Evolutionary conservation across 2,329 filamentous ascomycete genomes (phyloP).

Genomic region (Ilyonectria robusta): DNA sequence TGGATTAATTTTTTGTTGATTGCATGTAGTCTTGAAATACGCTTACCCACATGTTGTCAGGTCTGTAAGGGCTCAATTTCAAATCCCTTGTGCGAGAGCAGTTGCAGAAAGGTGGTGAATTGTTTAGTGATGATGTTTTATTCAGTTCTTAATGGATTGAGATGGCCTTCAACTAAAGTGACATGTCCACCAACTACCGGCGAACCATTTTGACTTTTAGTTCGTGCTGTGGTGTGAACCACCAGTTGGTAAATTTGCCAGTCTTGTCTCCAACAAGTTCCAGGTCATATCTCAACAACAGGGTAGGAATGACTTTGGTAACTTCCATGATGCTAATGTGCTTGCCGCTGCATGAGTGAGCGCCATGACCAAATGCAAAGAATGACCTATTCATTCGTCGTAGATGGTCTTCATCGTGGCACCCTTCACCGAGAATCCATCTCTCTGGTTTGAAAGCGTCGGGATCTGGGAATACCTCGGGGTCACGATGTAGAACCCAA

Average conservation of each 20-base stretch:
- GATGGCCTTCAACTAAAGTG: background rate
- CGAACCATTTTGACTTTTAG: constrained; percentile 3
- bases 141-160: background rate
- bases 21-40: too few relatives aligned
- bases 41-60: too few relatives aligned
- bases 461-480: constrained; percentile 15
- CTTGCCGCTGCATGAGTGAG: constrained; percentile 14
- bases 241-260: constrained; percentile 15
- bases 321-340: constrained; percentile 24
- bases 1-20: background rate
- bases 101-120: too few relatives aligned
- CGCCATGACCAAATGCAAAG: constrained; percentile 2
- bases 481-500: constrained; percentile 16
- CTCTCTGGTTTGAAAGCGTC: constrained; percentile 17
- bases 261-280: background rate
- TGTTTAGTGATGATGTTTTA: too few relatives aligned
- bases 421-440: constrained; percentile 21
- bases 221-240: constrained; percentile 19
- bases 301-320: constrained; percentile 14
- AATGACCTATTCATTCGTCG: constrained; percentile 18
- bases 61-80: too few relatives aligned
- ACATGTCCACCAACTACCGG: background rate
- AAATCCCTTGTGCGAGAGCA: too few relatives aligned
- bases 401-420: constrained; percentile 15
- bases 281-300: constrained; percentile 19